Evolutionary conservation across 805 yeast genomes (phyloP).

Genomic region (Ogataea henricii): DNA sequence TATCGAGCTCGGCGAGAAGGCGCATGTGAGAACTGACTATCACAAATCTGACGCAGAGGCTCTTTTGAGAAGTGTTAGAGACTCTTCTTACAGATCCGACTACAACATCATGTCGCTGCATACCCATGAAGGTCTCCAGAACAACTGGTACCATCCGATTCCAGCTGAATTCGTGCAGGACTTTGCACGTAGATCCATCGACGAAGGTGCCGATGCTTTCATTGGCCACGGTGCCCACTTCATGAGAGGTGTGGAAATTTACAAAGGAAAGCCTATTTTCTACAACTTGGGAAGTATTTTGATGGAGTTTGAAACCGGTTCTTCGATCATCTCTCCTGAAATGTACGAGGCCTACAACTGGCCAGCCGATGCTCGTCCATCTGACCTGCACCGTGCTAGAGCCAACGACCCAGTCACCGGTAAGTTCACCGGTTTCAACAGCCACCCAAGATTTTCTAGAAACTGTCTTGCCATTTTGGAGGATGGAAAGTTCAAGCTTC

Average conservation of each 20-base stretch:
- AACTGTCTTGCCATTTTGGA: constrained; percentile 31
- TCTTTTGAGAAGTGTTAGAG: constrained; percentile 26
- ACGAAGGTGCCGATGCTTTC: constrained; percentile 31
- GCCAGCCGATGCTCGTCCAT: constrained; percentile 28
- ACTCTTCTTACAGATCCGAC: constrained; percentile 29
- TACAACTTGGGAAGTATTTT: constrained; percentile 31
- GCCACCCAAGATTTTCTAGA: constrained; percentile 29
- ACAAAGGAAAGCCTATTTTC: constrained; percentile 32
- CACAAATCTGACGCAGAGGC: constrained; percentile 26
- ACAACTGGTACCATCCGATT: constrained; percentile 35
- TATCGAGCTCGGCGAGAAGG: constrained; percentile 28
- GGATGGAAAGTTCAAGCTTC: constrained; percentile 23
- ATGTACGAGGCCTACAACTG: constrained; percentile 29
- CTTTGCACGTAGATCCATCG: constrained; percentile 29
- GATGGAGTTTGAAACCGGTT: constrained; percentile 34
- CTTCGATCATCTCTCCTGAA: constrained; percentile 29
- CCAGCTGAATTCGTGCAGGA: constrained; percentile 32
- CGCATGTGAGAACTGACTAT: constrained; percentile 29
- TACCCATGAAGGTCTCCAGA: constrained; percentile 33
- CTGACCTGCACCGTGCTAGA: constrained; percentile 31
- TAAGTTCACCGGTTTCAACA: constrained; percentile 30
- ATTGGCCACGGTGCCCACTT: constrained; percentile 35
- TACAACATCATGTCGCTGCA: constrained; percentile 30
- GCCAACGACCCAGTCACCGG: constrained; percentile 29
- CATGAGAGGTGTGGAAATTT: constrained; percentile 33